These are phyloP conservation scores for Xylaria sp. DNA, from an alignment of 2,329 filamentous ascomycete genomes.

Conservation along the genomic window DNA sequence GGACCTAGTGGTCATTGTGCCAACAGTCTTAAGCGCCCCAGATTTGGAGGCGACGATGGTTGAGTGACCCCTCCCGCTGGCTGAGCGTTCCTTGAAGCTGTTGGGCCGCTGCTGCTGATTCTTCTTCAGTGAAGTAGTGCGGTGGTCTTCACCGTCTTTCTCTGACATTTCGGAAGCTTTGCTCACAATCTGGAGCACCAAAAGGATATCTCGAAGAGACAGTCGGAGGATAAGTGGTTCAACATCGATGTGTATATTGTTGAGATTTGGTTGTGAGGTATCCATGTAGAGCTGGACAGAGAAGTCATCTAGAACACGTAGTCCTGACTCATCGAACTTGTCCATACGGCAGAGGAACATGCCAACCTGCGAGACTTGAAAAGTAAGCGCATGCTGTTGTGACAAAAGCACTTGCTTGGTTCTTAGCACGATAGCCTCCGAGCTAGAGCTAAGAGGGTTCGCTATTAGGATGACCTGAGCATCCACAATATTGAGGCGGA, in stretches of 20 bases:
- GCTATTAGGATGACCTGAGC: constrained; percentile 97
- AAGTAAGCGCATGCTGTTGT: constrained; percentile 90
- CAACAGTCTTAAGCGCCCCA: constrained; percentile 52
- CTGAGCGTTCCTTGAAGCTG: constrained; percentile 64
- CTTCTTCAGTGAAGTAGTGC: constrained; percentile 62
- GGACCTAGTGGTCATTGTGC: constrained; percentile 46
- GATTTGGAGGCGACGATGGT: constrained; percentile 57
- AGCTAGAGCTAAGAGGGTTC: constrained; percentile 87
- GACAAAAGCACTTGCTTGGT: constrained; percentile 94
- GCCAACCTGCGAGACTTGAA: constrained; percentile 92
- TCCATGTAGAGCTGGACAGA: constrained; percentile 92
- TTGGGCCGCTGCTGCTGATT: constrained; percentile 62
- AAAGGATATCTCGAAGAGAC: constrained; percentile 91
- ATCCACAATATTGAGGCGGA: constrained; percentile 93
- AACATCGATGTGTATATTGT: constrained; percentile 85
- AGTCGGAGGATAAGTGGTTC: constrained; percentile 91
- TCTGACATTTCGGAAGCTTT: constrained; percentile 88
- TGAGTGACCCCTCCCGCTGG: constrained; percentile 66
- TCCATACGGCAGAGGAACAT: constrained; percentile 99
- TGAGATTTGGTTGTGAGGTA: constrained; percentile 68
- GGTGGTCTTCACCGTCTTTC: constrained; percentile 59
- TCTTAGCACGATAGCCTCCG: constrained; percentile 93
- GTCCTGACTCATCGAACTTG: constrained; percentile 86
- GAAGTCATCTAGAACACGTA: constrained; percentile 97
- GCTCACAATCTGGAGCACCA: constrained; percentile 91